Percentiles rank a stretch among this genome's conserved stretches.
Evolutionary conservation across 495 filamentous ascomycete species (phyloP).

Genomic region (Penicillium ucsense): DNA sequence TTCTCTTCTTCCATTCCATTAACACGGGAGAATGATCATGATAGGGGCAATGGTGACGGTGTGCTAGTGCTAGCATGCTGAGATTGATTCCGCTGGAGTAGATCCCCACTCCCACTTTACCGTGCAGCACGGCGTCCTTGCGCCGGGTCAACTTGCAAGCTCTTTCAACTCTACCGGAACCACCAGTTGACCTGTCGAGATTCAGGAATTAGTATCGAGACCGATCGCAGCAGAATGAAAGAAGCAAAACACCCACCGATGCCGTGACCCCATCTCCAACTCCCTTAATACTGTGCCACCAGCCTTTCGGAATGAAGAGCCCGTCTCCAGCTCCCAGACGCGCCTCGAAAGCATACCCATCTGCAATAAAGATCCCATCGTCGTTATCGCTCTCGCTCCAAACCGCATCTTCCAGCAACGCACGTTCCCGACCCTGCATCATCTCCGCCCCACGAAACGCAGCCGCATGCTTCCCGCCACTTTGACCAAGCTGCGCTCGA

Average conservation of each 20-base stretch:
- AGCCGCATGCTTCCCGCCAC: constrained; percentile 32
- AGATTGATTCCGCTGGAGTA: too few relatives aligned
- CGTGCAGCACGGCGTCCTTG: too few relatives aligned
- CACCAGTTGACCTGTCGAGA: constrained; percentile 74
- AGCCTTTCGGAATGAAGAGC: constrained; percentile 81
- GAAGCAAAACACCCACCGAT: constrained; percentile 42
- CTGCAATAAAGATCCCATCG: not conserved
- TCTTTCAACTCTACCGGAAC: constrained; percentile 48
- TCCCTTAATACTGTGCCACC: constrained; percentile 93
- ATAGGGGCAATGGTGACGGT: too few relatives aligned
- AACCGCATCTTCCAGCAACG: constrained; percentile 54
- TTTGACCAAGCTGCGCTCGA: constrained; percentile 35
- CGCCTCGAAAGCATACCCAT: constrained; percentile 39
- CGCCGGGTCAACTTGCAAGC: too few relatives aligned
- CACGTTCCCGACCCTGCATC: constrained; percentile 71
- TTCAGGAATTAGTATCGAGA: constrained; percentile 20
- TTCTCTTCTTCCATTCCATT: too few relatives aligned
- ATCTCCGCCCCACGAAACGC: constrained; percentile 75
- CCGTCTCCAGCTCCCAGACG: constrained; percentile 57
- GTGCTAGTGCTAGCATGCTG: too few relatives aligned
- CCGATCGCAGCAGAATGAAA: not conserved
- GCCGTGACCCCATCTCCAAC: constrained; percentile 52
- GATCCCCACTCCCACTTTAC: too few relatives aligned
- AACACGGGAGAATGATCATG: too few relatives aligned
- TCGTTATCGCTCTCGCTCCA: constrained; percentile 42